Conservation (phyloP, 495 filamentous ascomycete genomes). For the Trypethelium eluteriae region DNA sequence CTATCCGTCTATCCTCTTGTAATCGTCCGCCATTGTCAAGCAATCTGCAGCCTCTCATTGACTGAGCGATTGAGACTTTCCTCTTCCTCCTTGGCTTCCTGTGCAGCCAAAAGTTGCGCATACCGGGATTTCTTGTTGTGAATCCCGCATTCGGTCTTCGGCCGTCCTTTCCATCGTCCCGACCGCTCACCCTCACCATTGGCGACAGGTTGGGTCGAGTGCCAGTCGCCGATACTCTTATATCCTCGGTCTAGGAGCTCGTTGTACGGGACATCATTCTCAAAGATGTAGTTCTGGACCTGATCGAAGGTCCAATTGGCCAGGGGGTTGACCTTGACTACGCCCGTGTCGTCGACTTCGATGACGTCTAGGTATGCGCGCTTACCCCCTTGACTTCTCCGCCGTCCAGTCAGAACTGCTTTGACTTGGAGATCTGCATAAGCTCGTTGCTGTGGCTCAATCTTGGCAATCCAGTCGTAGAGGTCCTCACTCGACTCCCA, state of each 20-base stretch:
- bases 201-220: slow-evolving; percentile 81
- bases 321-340: slow-evolving; percentile 98
- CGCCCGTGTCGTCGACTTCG: slow-evolving; percentile 83
- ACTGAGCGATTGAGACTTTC: slow-evolving; percentile 42
- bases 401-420: slow-evolving; percentile 88
- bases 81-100: slow-evolving; percentile 65
- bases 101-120: slow-evolving; percentile 68
- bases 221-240: slow-evolving; percentile 97
- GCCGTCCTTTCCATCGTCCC: slow-evolving; percentile 89
- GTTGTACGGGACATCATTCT: slow-evolving; percentile 89
- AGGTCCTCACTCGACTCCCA: slow-evolving; percentile 82
- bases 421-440: slow-evolving; percentile 83
- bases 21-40: slow-evolving; percentile 4
- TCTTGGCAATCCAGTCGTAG: slow-evolving; percentile 96
- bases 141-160: slow-evolving; percentile 96
- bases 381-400: slow-evolving; percentile 88
- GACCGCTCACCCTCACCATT: slow-evolving; percentile 94
- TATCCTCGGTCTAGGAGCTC: slow-evolving; percentile 82
- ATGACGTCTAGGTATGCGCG: slow-evolving; percentile 81
- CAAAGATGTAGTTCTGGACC: slow-evolving; percentile 76
- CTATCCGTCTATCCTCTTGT: neutral
- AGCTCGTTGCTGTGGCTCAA: slow-evolving; percentile 89
- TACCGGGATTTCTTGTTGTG: slow-evolving; percentile 95
- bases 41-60: slow-evolving; percentile 24
- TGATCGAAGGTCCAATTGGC: slow-evolving; percentile 92